Evolutionary conservation across 768 basidiomycete genomes (phyloP).

Genomic region (Calocera viscosa): DNA sequence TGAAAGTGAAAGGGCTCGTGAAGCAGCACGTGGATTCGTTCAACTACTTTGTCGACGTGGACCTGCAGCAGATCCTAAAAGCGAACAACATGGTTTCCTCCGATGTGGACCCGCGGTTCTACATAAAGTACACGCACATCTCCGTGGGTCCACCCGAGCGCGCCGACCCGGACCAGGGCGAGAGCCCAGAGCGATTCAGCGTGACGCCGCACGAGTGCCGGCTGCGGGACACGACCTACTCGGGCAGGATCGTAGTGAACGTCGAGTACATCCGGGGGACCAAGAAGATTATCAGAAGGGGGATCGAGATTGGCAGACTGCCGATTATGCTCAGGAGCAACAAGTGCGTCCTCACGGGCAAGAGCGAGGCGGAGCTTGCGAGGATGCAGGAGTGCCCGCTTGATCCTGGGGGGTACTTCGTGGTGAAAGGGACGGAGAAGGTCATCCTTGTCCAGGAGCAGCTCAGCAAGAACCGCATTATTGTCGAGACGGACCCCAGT

Average conservation of each 20-base stretch:
- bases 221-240: constrained; percentile 87
- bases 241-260: constrained; percentile 83
- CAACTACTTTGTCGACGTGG: constrained; percentile 96
- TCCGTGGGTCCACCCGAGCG: constrained; percentile 84
- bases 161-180: constrained; percentile 65
- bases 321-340: constrained; percentile 96
- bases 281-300: constrained; percentile 67
- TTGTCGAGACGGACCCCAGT: constrained; percentile 84
- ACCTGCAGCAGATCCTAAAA: constrained; percentile 91
- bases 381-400: constrained; percentile 92
- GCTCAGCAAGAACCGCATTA: constrained; percentile 96
- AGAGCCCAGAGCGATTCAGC: constrained; percentile 35
- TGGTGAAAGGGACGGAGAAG: constrained; percentile 98
- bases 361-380: constrained; percentile 70
- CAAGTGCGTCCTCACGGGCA: constrained; percentile 79
- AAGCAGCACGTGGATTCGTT: constrained; percentile 99
- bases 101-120: constrained; percentile 92
- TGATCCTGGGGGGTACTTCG: constrained; percentile 98
- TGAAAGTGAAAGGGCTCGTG: constrained; percentile 95
- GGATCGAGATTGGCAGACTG: constrained; percentile 77
- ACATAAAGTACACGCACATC: constrained; percentile 93
- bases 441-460: constrained; percentile 99
- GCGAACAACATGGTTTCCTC: constrained; percentile 90
- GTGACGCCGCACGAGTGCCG: constrained; percentile 97
- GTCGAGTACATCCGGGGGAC: constrained; percentile 91